Percentiles rank a stretch among this genome's conserved stretches.
These are phyloP conservation scores for Mucuna pruriens DNA, from an alignment of 306 rosid species.

Conservation along the genomic window DNA sequence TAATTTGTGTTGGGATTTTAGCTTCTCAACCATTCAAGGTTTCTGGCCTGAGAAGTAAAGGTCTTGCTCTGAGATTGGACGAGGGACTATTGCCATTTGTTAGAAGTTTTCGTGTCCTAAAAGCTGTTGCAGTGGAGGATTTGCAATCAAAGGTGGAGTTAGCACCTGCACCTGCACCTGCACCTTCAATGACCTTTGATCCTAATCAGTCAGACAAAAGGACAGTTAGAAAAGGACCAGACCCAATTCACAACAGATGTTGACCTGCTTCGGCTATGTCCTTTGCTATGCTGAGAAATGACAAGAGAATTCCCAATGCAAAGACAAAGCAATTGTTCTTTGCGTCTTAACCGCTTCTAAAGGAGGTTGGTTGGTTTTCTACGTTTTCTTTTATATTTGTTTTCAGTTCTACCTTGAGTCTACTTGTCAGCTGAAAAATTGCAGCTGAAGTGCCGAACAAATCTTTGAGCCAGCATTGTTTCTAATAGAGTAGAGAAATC, in stretches of 20 bases:
- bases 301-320: slow-evolving; percentile 30
- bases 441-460: slow-evolving; percentile 39
- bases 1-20: slow-evolving; percentile 62
- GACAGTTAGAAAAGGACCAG: slow-evolving; percentile 73
- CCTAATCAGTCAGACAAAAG: slow-evolving; percentile 79
- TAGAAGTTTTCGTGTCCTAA: slow-evolving; percentile 50
- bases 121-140: slow-evolving; percentile 60
- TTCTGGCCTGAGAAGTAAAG: slow-evolving; percentile 68
- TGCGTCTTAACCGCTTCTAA: slow-evolving; percentile 30
- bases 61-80: slow-evolving; percentile 74
- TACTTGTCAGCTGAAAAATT: slow-evolving; percentile 51
- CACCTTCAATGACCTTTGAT: slow-evolving; percentile 66
- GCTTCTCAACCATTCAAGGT: slow-evolving; percentile 64
- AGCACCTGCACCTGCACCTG: slow-evolving; percentile 87
- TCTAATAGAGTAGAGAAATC: slow-evolving; percentile 48
- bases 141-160: slow-evolving; percentile 53
- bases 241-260: slow-evolving; percentile 92
- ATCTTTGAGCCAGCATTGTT: slow-evolving; percentile 46
- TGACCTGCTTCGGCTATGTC: slow-evolving; percentile 48
- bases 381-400: slow-evolving; percentile 39
- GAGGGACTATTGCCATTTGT: slow-evolving; percentile 45
- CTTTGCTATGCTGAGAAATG: slow-evolving; percentile 35
- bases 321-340: slow-evolving; percentile 36
- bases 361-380: slow-evolving; percentile 50
- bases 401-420: slow-evolving; percentile 24